Base-by-base conservation (phyloP, 805 yeast species). In the Schwanniomyces vanrijiae region DNA sequence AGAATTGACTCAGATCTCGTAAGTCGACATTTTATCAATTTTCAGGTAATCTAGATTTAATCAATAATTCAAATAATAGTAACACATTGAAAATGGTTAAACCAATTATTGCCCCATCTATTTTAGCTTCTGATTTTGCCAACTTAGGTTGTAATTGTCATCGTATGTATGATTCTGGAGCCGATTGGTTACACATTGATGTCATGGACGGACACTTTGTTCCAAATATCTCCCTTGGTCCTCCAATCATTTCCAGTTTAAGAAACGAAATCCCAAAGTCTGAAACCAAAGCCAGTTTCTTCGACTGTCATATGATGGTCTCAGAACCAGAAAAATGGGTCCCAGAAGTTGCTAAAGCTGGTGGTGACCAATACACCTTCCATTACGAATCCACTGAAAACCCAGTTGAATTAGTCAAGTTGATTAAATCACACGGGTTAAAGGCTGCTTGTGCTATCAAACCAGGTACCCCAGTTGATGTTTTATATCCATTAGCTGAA, bases 291-390 rank as follows among this genome's bases (percentile, higher is more conserved):
- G 75, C 79, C 21, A 59, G 69, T 40, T 80, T 80, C 53, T 92
- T 94, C 62, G 99, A 94, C 66, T 92, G 98, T 69, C 99, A 94
- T 70, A 91, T 94, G 97, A 94, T 94, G 99, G 97, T 94, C 35
- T 75, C 90, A 19, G 71, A 77, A 47, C 99, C 99, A 13, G 96
- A 88, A 63, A 83, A 84, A 62, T 94, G 98, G 98, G 94, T 94
- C 47, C 86, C 81, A 42, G 95, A 87, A 52, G 84, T 94, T 58
- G 97, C 95, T 39, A 81, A 85, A 54, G 92, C 91, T 39, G 98
- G 98, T 47, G 98, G 96, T 42, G 95, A 90, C 66, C 96, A 88
- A 66, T 94, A 89, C 67, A 91, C 97, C 9, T 94, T 94, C 80
- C 99, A 94, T 71, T 86, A 84, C 68, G 99, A 94, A 71, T 86